Evolutionary conservation across 2,329 filamentous ascomycete species (phyloP), one percentile per base, ranked within the genome.

Genomic region (Aspergillus fumigatiaffinis): DNA sequence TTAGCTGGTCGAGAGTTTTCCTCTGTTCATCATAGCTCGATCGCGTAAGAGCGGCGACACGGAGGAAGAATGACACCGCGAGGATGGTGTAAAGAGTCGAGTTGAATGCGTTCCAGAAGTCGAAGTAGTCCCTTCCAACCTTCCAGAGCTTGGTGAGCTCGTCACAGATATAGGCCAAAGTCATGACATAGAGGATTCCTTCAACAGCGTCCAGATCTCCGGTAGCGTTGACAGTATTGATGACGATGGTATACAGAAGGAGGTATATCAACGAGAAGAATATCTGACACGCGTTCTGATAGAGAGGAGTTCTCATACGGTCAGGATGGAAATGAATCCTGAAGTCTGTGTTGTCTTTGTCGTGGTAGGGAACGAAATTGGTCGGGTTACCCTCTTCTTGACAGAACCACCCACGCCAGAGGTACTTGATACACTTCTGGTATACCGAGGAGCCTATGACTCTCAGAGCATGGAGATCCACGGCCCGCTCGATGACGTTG

Each of bases 61-160:
- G 88, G 41, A 92, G 78, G 46, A 90, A 77, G 61, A 99, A 87
- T 2, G 91, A 96, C 3, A 90, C 84, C 0, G 86, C 84, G 35
- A 99, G 80, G 1, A 97, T 80, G 0, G 83, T 75, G 73, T 99
- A 99, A 0, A 99, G 81, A 0, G 88, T 82, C 26, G 84, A 83
- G 74, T 99, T 99, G 80, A 99, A 96, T 25, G 90, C 90, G 68
- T 96, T 97, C 94, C 94, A 97, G 73, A 99, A 99, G 21, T 91
- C 88, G 55, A 99, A 82, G 68, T 97, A 97, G 67, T 89, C 89
- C 60, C 89, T 85, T 9, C 94, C 94, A 14, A 96, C 90, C 73
- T 99, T 99, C 85, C 91, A 96, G 65, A 97, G 84, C 74, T 99
- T 99, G 70, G 87, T 79, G 0, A 87, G 64, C 71, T 97, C 94